These are phyloP conservation scores for Penicillium nordicum DNA, from an alignment of 2,329 filamentous ascomycete genomes.

Conservation along the genomic window DNA sequence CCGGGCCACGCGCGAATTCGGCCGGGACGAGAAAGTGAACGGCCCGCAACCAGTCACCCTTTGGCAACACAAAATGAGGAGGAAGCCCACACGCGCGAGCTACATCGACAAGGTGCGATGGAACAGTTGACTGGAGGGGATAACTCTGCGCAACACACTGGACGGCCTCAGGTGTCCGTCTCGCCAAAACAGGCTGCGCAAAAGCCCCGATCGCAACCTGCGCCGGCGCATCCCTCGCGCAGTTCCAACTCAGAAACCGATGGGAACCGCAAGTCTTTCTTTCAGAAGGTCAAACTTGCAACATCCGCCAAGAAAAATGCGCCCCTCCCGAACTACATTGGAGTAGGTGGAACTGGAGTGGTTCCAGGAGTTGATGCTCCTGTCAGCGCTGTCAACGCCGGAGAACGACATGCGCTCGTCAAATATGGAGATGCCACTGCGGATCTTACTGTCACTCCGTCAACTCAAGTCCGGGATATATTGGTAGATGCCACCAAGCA, in stretches of 20 bases:
- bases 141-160: not conserved
- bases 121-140: constrained; percentile 32
- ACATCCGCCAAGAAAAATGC: constrained; percentile 13
- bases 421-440: constrained; percentile 68
- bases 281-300: constrained; percentile 28
- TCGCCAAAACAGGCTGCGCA: not conserved
- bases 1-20: constrained; percentile 8
- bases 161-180: constrained; percentile 10
- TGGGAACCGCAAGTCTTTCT: constrained; percentile 29
- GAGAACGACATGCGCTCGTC: constrained; percentile 70
- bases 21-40: not conserved
- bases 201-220: not conserved
- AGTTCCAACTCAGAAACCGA: constrained; percentile 9
- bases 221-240: not conserved
- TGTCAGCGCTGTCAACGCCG: constrained; percentile 73
- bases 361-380: constrained; percentile 68
- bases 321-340: constrained; percentile 20
- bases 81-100: constrained; percentile 21
- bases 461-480: constrained; percentile 72
- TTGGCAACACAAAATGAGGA: constrained; percentile 2
- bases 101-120: constrained; percentile 34
- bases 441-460: constrained; percentile 66
- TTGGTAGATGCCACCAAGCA: constrained; percentile 63
- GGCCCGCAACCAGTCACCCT: not conserved
- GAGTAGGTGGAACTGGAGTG: constrained; percentile 21